Evolutionary conservation across 2,329 filamentous ascomycete genomes (phyloP).

Genomic region (Herpotrichia juniperi): DNA sequence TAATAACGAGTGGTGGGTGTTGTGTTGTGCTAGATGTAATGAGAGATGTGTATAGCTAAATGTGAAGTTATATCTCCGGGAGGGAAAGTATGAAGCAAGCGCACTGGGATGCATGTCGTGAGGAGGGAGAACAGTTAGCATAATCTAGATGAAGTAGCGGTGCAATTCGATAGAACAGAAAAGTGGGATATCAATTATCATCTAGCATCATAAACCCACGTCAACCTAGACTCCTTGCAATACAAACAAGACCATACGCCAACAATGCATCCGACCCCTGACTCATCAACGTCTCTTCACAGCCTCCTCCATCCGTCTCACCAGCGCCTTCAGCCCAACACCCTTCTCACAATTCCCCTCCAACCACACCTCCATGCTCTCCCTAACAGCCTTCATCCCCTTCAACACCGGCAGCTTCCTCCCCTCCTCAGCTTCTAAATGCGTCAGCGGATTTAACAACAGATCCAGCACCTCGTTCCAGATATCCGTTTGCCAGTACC

Average conservation of each 20-base stretch:
- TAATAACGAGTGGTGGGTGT: too few species aligned
- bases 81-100: too few species aligned
- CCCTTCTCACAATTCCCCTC: constrained; percentile 83
- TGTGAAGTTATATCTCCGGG: too few species aligned
- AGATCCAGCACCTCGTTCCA: constrained; percentile 86
- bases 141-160: too few species aligned
- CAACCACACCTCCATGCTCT: constrained; percentile 85
- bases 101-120: too few species aligned
- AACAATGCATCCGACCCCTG: not conserved
- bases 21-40: too few species aligned
- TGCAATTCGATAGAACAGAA: too few species aligned
- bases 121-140: too few species aligned
- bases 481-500: constrained; percentile 95
- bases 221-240: constrained; percentile 8
- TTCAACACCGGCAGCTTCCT: constrained; percentile 73
- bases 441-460: constrained; percentile 78
- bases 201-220: not conserved
- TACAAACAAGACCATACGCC: constrained; percentile 8
- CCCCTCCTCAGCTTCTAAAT: constrained; percentile 69
- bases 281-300: constrained; percentile 57
- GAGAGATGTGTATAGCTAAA: too few species aligned
- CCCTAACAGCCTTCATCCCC: constrained; percentile 71
- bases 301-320: constrained; percentile 69
- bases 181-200: not conserved
- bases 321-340: constrained; percentile 60